phyloP scores from a whole-genome alignment of 495 filamentous ascomycete species.

The Cercophora samala region DNA sequence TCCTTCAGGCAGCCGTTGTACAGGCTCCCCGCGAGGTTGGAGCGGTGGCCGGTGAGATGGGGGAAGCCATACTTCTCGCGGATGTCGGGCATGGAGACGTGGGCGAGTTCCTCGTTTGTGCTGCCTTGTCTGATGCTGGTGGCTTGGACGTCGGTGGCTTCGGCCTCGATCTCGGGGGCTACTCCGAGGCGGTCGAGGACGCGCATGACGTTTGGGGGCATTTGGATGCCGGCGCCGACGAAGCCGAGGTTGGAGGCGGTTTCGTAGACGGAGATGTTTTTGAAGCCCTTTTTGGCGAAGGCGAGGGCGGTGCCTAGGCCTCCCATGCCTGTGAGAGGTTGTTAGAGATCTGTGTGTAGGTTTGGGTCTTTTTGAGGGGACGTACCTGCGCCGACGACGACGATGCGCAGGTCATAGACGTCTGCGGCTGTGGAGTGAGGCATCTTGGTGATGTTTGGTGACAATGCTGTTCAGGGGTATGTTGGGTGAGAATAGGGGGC shows the following conservation, averaged over 20 bases:
- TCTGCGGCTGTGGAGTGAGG: constrained; percentile 31
- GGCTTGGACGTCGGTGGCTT: constrained; percentile 51
- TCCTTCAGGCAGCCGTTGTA: constrained; percentile 65
- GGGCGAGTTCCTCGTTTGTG: constrained; percentile 62
- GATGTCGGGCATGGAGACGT: constrained; percentile 67
- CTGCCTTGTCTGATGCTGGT: constrained; percentile 56
- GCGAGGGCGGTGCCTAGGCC: constrained; percentile 69
- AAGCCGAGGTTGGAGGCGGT: constrained; percentile 71
- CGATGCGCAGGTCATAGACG: constrained; percentile 41
- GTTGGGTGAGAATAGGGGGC: neutral
- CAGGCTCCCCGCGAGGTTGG: constrained; percentile 65
- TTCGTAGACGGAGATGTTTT: constrained; percentile 69
- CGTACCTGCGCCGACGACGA: constrained; percentile 44
- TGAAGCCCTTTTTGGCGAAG: constrained; percentile 70
- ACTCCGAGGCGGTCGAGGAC: constrained; percentile 67
- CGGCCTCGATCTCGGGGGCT: constrained; percentile 63
- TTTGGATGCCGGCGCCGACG: constrained; percentile 77
- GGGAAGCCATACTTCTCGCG: constrained; percentile 64
- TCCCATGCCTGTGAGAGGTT: constrained; percentile 63
- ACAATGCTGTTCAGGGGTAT: neutral
- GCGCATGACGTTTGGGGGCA: constrained; percentile 75
- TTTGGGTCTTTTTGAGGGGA: neutral
- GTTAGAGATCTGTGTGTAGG: neutral
- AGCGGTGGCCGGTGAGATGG: constrained; percentile 76
- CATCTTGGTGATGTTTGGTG: neutral